Base-by-base conservation (phyloP, 331 rosid genomes). In the Spiraea crenata region DNA sequence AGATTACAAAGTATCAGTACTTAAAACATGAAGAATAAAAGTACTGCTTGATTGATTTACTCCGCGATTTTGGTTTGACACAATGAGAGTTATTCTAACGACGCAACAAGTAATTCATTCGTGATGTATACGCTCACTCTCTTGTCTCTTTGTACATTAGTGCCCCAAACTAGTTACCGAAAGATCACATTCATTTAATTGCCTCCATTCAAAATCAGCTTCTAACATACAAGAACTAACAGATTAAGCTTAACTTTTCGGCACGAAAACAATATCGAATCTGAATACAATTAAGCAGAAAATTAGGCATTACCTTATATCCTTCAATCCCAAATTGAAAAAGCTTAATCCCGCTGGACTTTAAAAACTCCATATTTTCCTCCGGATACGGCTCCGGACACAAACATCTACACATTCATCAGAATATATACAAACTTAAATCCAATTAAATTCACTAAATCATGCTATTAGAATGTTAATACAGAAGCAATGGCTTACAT, bases 371-470 rank as follows among this genome's bases (percentile, higher is more conserved):
- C 87, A 82, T 69, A 82, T 87, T 91, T 2, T 85, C 74, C 82
- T 87, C 96, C 0, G 98, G 96, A 82, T 95, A 95, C 38, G 96
- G 96, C 82, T 95, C 99, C 55, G 99, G 96, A 65, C 99, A 95
- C 72, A 95, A 77, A 82, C 90, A 91, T 86, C 99, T 95, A 65
- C 46, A 76, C 15, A 55, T 50, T 6, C 42, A 63, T 0, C 50
- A 39, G 34, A 14, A n/a, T 1, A 72, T 3, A 0, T 20, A 19
- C 63, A 55, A 45, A 35, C 31, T 34, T 56, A 67, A 51, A 67
- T 37, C 37, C 39, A 48, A 48, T 17, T 17, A 34, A 37, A 16
- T 60, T 46, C 58, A 67, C 51, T 25, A 25, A 25, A 25, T 25
- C 31, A 25, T 25, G 31, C 31, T 25, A 25, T 25, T 25, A 25